A percentile compares a stretch with the other conserved stretches of the same genome.
Conservation (phyloP, 768 basidiomycete genomes). For the Phaffia tasmanica region DNA sequence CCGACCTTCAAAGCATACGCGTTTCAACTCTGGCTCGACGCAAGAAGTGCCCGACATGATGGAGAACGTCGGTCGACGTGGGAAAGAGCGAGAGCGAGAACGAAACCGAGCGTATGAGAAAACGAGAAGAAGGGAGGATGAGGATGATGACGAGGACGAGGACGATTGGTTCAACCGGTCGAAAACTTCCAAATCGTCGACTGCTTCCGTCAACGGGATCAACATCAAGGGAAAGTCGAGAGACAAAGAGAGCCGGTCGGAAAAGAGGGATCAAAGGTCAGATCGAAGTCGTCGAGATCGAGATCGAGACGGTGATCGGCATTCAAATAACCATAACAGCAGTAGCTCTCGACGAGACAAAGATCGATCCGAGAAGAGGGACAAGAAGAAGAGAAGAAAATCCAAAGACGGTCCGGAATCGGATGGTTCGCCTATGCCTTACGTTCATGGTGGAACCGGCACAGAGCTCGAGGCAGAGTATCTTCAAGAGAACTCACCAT, state of each 20-base stretch:
- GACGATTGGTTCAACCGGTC: slow-evolving; percentile 22
- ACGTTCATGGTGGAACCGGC: slow-evolving; percentile 12
- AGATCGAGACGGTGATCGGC: slow-evolving; percentile 8
- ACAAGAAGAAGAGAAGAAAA: slow-evolving; percentile 10
- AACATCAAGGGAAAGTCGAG: slow-evolving; percentile 2
- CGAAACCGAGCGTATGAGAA: slow-evolving; percentile 14
- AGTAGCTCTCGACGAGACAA: not conserved
- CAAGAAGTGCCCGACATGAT: slow-evolving; percentile 15
- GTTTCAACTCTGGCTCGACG: slow-evolving; percentile 2
- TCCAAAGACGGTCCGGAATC: not conserved
- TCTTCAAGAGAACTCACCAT: not conserved
- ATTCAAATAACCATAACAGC: not conserved
- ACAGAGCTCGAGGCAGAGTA: slow-evolving; percentile 19
- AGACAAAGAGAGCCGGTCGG: not conserved
- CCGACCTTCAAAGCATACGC: not conserved
- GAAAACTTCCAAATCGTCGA: not conserved
- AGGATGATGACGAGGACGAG: slow-evolving; percentile 27
- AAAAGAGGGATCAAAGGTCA: too few relatives aligned
- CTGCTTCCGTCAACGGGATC: not conserved
- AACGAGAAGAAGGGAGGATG: not conserved
- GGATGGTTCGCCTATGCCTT: not conserved
- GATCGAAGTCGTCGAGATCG: slow-evolving; percentile 9
- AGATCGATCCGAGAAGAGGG: not conserved
- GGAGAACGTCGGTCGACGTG: slow-evolving; percentile 21
- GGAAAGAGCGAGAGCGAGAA: slow-evolving; percentile 20